phyloP scores from a whole-genome alignment of 176 grass and related monocot species.

The Oryza glumipatula region DNA sequence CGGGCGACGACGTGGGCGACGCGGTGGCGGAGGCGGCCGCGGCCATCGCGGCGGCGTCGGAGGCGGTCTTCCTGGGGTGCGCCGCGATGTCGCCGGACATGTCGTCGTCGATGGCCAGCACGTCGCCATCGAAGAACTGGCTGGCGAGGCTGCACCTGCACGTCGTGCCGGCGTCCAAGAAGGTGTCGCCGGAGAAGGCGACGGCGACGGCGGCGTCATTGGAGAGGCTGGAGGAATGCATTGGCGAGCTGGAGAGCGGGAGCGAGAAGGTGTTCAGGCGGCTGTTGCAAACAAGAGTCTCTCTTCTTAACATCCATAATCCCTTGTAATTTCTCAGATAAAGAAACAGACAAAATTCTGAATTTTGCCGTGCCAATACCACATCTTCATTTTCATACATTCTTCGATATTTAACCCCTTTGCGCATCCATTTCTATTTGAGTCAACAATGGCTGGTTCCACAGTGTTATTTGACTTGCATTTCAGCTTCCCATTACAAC shows the following conservation, averaged over 20 bases:
- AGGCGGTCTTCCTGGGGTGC: conserved; percentile 35
- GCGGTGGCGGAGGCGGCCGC: conserved; percentile 36
- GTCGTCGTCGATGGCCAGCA: background rate
- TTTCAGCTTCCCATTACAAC: too few relatives aligned
- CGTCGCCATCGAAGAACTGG: conserved; percentile 7
- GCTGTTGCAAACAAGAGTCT: conserved; percentile 27
- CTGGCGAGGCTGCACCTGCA: conserved; percentile 30
- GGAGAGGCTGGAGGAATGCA: conserved; percentile 1
- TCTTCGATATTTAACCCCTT: too few relatives aligned
- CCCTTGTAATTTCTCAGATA: background rate
- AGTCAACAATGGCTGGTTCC: too few relatives aligned
- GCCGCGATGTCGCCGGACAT: conserved; percentile 30
- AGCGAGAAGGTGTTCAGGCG: conserved; percentile 18
- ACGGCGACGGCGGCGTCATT: background rate
- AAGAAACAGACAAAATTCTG: too few relatives aligned
- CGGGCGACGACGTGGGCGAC: background rate
- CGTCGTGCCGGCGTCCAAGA: background rate
- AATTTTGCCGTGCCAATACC: too few relatives aligned
- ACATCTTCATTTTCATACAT: too few relatives aligned
- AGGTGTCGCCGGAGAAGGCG: conserved; percentile 27
- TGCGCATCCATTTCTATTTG: too few relatives aligned
- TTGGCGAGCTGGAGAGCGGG: background rate
- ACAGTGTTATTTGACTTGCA: too few relatives aligned
- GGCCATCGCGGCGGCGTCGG: conserved; percentile 39
- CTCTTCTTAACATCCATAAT: conserved; percentile 23